Evolutionary conservation across 2,329 filamentous ascomycete species (phyloP).

Genomic region (Alternaria angustiovoidea): DNA sequence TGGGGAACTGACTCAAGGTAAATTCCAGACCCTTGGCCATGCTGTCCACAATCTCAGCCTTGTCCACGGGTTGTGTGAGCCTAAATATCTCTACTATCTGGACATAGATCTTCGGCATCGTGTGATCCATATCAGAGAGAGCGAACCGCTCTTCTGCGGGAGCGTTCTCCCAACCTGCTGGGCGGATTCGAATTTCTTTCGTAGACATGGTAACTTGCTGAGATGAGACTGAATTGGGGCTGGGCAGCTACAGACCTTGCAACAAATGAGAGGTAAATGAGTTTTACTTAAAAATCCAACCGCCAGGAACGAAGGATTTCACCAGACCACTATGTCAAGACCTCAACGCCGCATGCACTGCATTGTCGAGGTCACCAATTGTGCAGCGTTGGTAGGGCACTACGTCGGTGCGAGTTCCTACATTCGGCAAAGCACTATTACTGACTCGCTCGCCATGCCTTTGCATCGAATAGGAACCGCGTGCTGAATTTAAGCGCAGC

Average conservation of each 20-base stretch:
- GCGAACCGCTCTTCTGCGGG: not conserved
- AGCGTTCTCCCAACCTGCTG: slow-evolving; percentile 1
- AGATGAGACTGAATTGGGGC: not conserved
- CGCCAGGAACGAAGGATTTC: not conserved
- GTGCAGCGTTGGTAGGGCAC: not conserved
- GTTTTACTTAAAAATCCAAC: not conserved
- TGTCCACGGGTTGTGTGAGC: slow-evolving; percentile 12
- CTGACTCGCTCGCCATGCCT: not conserved
- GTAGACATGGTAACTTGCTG: not conserved
- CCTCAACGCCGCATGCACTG: not conserved
- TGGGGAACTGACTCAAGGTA: slow-evolving; percentile 23
- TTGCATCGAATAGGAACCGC: not conserved
- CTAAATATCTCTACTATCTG: slow-evolving; percentile 27
- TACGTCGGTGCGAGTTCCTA: not conserved
- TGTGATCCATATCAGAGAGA: slow-evolving; percentile 9
- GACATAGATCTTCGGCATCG: slow-evolving; percentile 31
- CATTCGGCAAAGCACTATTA: not conserved
- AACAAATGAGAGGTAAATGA: not conserved
- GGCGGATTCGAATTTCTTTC: not conserved
- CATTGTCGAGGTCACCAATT: not conserved
- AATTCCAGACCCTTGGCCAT: slow-evolving; percentile 23
- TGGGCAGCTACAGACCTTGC: not conserved
- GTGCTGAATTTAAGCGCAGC: not conserved
- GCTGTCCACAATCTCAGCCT: slow-evolving; percentile 17
- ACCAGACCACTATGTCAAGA: not conserved